Percentiles rank a stretch among this genome's conserved stretches.
phyloP scores from a whole-genome alignment of 192 early-diverging fungal genomes.

The Podila verticillata region DNA sequence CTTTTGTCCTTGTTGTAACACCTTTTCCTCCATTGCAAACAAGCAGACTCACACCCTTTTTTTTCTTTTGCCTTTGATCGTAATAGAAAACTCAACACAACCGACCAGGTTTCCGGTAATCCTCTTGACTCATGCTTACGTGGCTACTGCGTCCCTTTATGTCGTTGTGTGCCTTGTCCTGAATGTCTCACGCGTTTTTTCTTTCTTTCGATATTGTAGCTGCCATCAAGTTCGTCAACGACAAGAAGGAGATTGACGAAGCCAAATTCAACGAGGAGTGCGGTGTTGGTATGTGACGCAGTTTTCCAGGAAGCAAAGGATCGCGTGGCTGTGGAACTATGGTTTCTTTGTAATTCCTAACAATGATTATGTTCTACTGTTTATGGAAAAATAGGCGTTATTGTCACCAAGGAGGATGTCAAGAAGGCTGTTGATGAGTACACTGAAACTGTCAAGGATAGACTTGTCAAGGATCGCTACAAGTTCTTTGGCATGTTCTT shows the following conservation, averaged over 20 bases:
- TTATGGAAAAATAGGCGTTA: constrained; percentile 71
- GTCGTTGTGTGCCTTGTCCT: constrained; percentile 2
- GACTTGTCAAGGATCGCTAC: constrained; percentile 87
- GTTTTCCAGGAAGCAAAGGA: not conserved
- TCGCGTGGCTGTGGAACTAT: not conserved
- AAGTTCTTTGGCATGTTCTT: constrained; percentile 80
- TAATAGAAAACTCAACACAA: constrained; percentile 70
- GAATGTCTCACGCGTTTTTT: not conserved
- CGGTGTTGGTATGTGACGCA: constrained; percentile 82
- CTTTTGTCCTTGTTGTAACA: not conserved
- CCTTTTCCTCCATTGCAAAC: not conserved
- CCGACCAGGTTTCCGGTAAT: constrained; percentile 89
- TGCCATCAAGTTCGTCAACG: constrained; percentile 89
- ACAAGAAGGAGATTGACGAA: constrained; percentile 67
- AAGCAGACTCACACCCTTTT: not conserved
- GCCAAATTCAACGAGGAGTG: constrained; percentile 84
- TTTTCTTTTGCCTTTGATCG: not conserved
- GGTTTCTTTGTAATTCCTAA: not conserved
- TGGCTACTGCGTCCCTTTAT: not conserved
- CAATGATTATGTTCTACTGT: not conserved
- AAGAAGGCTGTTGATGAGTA: constrained; percentile 67
- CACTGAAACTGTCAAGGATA: constrained; percentile 73
- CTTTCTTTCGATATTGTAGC: constrained; percentile 57
- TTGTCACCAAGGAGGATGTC: constrained; percentile 84
- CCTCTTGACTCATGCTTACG: not conserved